A percentile compares a stretch with the other conserved stretches of the same genome.
These are phyloP conservation scores for Cladophialophora exuberans DNA, from an alignment of 2,329 filamentous ascomycete species.

Conservation along the genomic window DNA sequence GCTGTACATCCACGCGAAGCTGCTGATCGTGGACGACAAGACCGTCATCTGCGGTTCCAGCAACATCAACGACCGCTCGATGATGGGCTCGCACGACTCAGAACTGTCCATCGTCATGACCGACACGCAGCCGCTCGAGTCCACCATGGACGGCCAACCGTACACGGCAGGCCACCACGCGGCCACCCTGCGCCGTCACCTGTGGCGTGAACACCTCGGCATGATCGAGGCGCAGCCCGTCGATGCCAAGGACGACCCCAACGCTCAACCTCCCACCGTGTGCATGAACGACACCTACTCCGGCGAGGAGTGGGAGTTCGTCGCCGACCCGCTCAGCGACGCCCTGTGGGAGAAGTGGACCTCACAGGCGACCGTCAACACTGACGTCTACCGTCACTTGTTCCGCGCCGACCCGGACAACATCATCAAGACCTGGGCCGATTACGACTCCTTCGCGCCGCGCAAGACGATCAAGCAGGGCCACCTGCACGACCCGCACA, in stretches of 20 bases:
- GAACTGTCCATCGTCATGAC: conserved; percentile 91
- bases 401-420: conserved; percentile 93
- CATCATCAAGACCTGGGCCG: conserved; percentile 82
- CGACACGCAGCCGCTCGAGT: conserved; percentile 71
- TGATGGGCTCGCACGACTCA: conserved; percentile 81
- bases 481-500: conserved; percentile 81
- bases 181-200: conserved; percentile 76
- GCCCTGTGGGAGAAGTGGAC: conserved; percentile 75
- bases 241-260: conserved; percentile 68
- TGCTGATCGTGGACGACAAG: conserved; percentile 78
- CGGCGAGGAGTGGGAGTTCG: conserved; percentile 67
- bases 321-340: conserved; percentile 72
- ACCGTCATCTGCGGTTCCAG: conserved; percentile 80
- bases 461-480: conserved; percentile 72
- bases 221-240: conserved; percentile 73
- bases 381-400: conserved; percentile 75
- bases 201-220: conserved; percentile 91
- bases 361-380: conserved; percentile 73
- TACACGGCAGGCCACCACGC: conserved; percentile 77
- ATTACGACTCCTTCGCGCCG: conserved; percentile 81
- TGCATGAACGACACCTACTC: conserved; percentile 75
- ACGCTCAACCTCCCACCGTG: conserved; percentile 74
- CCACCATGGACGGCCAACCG: conserved; percentile 71
- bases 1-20: conserved; percentile 90
- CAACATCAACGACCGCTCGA: conserved; percentile 72